Evolutionary conservation across 2,329 filamentous ascomycete species (phyloP), one percentile per base, ranked within the genome.

Genomic region (Neobulgaria alba): DNA sequence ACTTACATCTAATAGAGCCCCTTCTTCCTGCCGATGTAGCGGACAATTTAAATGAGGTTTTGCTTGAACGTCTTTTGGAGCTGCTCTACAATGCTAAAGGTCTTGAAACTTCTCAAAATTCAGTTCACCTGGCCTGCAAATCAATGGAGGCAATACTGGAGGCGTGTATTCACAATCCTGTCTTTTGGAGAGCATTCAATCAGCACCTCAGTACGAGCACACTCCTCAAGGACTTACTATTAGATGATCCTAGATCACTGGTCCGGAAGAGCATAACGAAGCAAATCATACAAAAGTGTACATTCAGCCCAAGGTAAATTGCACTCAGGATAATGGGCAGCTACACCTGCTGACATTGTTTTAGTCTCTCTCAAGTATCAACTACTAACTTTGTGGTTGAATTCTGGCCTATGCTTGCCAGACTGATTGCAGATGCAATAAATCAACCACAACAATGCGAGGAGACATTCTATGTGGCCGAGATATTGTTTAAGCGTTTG

Each of bases 131-230:
- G 32, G 62, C 66, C 9, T 66, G 63, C 36, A 57, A 61, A 38
- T 62, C 62, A 14, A 67, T 73, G 46, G 67, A 69, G 16, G 60
- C 66, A 10, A 55, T 75, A 3, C 57, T 72, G 9, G 69, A 73
- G 52, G 65, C 63, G 2, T 69, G 69, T 5, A 55, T 69, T 38
- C 63, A 68, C 32, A 69, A 66, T 45, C 50, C 60, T 18, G 50
- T 53, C 3, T 60, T 73, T 35, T 75, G 71, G 71, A 45, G 56
- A 3, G 51, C 58, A 21, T 61, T 69, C 39, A 64, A 65, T 26
- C 44, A 58, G 9, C 57, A 64, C 31, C 51, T 60, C 2, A 52
- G 60, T 17, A 62, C 61, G 34, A 60, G 60, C 15, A 40, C 54
- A 8, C 52, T 72, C 9, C 47, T 73, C 9, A 54, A 55, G 29